Percentiles rank a stretch among this genome's conserved stretches.
Conservation (phyloP, 129 eudicot genomes). For the sunflower (Helianthus annuus) region HanXRQr2.0-SUNRISE NC_035444.2:51888061-51888560, state of each 20-base stretch:
- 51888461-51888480: conserved; percentile 18
- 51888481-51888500: conserved; percentile 36
- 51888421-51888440: conserved; percentile 34
- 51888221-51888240: too few relatives aligned
- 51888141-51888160: too few relatives aligned
- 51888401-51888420: neutral
- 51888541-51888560: conserved; percentile 15
- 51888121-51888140: too few relatives aligned
- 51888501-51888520: conserved; percentile 21
- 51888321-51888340: neutral
- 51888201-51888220: too few relatives aligned
- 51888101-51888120: too few relatives aligned
- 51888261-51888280: too few relatives aligned
- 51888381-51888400: neutral
- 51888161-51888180: too few relatives aligned
- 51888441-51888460: conserved; percentile 29
- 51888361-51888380: conserved; percentile 4
- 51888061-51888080: too few relatives aligned
- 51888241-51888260: too few relatives aligned
- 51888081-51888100: too few relatives aligned
- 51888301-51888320: conserved; percentile 9
- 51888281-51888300: neutral
- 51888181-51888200: too few relatives aligned
- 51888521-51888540: neutral
- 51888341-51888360: conserved; percentile 2